Evolutionary conservation across 352 stramenopile genomes (phyloP), one percentile per base, ranked within the genome.

Genomic region (Phytophthora vignae): DNA sequence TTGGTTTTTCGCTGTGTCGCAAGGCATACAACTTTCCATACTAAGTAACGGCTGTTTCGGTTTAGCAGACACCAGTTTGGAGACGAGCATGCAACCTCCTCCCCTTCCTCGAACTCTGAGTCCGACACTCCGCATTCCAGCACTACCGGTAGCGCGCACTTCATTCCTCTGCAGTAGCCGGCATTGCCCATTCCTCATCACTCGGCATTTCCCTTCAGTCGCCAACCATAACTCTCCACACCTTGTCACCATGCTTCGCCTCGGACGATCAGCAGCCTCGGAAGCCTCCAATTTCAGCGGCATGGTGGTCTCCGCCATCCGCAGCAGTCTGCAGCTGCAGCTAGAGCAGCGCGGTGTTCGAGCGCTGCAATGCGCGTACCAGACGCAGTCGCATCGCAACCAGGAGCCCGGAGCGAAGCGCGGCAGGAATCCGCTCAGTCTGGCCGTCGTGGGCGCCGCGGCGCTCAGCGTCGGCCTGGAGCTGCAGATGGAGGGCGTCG

Each of bases 401-500:
- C 29, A 64, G 0, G 55, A 72, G 19, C 55, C 76, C 11, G 64
- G 54, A 7, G 60, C 60, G 11, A 59, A 61, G n/a, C 53, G 64
- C 14, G 55, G 55, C 38, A 33, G 19, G 2, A 77, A 59, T 31
- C 62, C 71, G 11, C 50, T 92, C 8, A 82, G 83, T 67, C 64
- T 90, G 8, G 85, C 83, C 6, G 55, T 90, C 9, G 71, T 82
- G 10, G 78, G 84, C 25, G 81, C 82, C 1, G 80, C 82, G 5
- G 83, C 81, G 29, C 73, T 92, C 44, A 85, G 76, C 49, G 56
- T 88, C 48, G 71, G 71, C 0, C 55, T 89, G 2, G 68, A 83
- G 27, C 40, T 79, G 3, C 68, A 87, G 22, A 64, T 33, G 31
- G 81, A 85, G 11, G 54, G 73, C 15, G 74, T 77, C 42, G 68